These are phyloP conservation scores for Pilasporangium apinafurcum DNA, from an alignment of 352 stramenopile genomes.

Conservation along the genomic window DNA sequence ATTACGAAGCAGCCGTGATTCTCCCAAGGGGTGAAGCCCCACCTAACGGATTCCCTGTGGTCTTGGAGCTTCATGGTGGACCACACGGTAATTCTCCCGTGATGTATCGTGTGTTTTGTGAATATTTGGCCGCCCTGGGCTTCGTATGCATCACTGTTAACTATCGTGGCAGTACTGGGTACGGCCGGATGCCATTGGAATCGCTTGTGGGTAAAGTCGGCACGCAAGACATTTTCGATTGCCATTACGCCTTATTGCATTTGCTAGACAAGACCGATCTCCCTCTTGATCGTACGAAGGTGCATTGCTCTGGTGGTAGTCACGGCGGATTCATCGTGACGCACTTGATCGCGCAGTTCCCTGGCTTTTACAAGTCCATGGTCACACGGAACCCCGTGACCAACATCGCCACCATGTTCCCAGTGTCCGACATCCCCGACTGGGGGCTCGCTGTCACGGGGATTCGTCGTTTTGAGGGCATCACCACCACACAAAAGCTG, in stretches of 20 bases:
- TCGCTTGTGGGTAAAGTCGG: constrained; percentile 89
- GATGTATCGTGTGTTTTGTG: constrained; percentile 83
- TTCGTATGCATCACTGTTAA: constrained; percentile 94
- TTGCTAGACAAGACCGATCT: constrained; percentile 57
- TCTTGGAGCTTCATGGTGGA: constrained; percentile 90
- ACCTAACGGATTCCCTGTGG: constrained; percentile 50
- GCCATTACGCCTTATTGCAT: constrained; percentile 73
- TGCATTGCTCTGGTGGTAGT: constrained; percentile 92
- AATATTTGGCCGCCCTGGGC: constrained; percentile 84
- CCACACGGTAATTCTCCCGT: constrained; percentile 87
- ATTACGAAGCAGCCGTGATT: constrained; percentile 79
- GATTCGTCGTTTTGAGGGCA: constrained; percentile 82
- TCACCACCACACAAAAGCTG: constrained; percentile 57
- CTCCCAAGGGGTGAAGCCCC: constrained; percentile 34
- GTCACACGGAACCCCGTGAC: constrained; percentile 89
- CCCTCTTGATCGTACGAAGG: constrained; percentile 57
- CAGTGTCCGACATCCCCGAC: constrained; percentile 95
- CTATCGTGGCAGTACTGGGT: constrained; percentile 94
- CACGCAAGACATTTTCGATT: constrained; percentile 91
- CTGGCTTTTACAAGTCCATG: constrained; percentile 91
- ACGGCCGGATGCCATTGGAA: constrained; percentile 86
- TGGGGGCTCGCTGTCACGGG: constrained; percentile 90
- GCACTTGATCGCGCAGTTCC: constrained; percentile 92
- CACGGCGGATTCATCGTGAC: constrained; percentile 94
- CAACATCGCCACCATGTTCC: constrained; percentile 93